phyloP scores from a whole-genome alignment of 2,329 filamentous ascomycete species.

The Sarocladiaceae sp. region DNA sequence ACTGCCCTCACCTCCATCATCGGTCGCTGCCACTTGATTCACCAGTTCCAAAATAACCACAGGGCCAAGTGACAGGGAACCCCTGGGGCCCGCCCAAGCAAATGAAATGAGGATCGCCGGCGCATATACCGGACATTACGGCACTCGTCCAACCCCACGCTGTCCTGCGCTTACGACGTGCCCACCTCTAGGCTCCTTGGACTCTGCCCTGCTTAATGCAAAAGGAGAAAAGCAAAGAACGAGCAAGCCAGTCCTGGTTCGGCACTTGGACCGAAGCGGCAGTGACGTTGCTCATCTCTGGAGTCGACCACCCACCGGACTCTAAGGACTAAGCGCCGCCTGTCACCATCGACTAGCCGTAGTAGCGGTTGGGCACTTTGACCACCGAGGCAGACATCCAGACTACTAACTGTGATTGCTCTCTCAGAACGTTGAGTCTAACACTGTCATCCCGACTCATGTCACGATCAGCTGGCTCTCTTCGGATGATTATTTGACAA shows the following conservation, averaged over 20 bases:
- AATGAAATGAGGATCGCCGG: constrained; percentile 8
- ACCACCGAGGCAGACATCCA: too few relatives aligned
- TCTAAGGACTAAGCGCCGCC: too few relatives aligned
- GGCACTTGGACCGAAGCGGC: constrained; percentile 6
- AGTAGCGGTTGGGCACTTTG: too few relatives aligned
- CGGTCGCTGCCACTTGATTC: too few relatives aligned
- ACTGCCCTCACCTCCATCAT: too few relatives aligned
- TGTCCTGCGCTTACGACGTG: background rate
- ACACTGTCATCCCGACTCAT: too few relatives aligned
- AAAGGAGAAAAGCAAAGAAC: background rate
- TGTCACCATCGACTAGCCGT: too few relatives aligned
- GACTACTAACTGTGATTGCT: too few relatives aligned
- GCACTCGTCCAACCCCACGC: background rate
- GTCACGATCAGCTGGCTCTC: too few relatives aligned
- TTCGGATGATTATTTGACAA: too few relatives aligned
- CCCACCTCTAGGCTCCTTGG: background rate
- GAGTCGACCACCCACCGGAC: background rate
- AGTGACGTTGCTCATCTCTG: constrained; percentile 7
- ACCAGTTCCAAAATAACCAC: too few relatives aligned
- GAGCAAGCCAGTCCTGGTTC: background rate
- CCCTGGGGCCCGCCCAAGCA: background rate
- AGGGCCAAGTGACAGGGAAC: background rate
- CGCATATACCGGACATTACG: background rate
- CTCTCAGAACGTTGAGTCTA: too few relatives aligned
- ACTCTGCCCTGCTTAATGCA: background rate